Percentiles rank a stretch among this genome's conserved stretches.
These are phyloP conservation scores for Trichophyton benhamiae DNA, from an alignment of 2,329 filamentous ascomycete genomes.

Conservation along the genomic window DNA sequence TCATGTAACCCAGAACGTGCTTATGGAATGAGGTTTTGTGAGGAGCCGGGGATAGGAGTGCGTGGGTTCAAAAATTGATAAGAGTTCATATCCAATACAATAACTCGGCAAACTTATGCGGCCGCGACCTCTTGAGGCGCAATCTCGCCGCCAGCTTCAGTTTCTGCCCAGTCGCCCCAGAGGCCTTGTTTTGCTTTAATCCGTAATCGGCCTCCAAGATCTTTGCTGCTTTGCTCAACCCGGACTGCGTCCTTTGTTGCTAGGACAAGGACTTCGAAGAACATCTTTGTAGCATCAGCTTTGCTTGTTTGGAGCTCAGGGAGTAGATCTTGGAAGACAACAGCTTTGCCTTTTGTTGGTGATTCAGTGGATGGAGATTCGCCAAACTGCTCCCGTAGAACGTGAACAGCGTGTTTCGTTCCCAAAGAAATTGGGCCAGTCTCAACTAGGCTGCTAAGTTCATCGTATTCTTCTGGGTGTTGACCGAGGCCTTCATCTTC, in stretches of 20 bases:
- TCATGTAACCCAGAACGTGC: background rate
- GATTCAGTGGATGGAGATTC: slow-evolving; percentile 48
- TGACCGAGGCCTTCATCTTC: slow-evolving; percentile 37
- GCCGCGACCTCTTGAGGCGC: slow-evolving; percentile 21
- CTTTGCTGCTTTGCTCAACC: slow-evolving; percentile 66
- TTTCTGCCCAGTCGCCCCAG: slow-evolving; percentile 93
- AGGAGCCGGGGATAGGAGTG: background rate
- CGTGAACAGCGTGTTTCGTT: slow-evolving; percentile 90
- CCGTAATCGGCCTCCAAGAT: slow-evolving; percentile 65
- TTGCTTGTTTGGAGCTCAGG: slow-evolving; percentile 70
- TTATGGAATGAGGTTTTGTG: background rate
- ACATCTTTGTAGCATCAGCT: slow-evolving; percentile 96
- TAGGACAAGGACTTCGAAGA: slow-evolving; percentile 90
- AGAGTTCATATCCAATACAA: background rate
- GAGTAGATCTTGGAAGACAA: slow-evolving; percentile 82
- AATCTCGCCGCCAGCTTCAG: slow-evolving; percentile 38
- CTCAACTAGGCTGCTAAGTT: slow-evolving; percentile 64
- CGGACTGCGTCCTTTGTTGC: slow-evolving; percentile 98
- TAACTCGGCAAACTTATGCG: background rate
- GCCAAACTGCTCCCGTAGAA: slow-evolving; percentile 80
- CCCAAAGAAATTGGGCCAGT: slow-evolving; percentile 77
- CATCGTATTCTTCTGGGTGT: slow-evolving; percentile 56
- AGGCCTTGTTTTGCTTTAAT: slow-evolving; percentile 88
- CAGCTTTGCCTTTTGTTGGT: slow-evolving; percentile 57
- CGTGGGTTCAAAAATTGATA: background rate